Conservation (phyloP, 78 protist genomes). For the Polysphondylium violaceum region DNA sequence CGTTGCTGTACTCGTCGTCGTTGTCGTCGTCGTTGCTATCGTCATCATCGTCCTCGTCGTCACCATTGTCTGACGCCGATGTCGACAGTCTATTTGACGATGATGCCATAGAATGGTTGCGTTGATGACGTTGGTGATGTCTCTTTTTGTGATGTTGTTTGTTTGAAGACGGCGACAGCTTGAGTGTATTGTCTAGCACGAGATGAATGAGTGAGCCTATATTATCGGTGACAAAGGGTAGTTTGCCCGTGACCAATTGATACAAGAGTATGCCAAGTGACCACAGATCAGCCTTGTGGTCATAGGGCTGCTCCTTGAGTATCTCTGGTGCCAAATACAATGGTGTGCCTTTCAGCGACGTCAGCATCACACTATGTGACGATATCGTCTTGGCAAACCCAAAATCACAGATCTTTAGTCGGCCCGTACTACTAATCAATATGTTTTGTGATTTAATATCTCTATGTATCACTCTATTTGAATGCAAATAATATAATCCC, state of each 20-base stretch:
- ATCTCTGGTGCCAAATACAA: constrained; percentile 97
- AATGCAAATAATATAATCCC: constrained; percentile 92
- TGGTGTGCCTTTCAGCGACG: constrained; percentile 96
- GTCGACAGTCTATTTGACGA: too few relatives aligned
- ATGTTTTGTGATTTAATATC: constrained; percentile 96
- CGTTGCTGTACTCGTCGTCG: too few relatives aligned
- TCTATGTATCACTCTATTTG: constrained; percentile 92
- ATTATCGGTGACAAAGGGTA: constrained; percentile 92
- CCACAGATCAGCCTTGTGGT: constrained; percentile 96
- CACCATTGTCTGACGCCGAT: not conserved
- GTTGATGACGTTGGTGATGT: too few relatives aligned
- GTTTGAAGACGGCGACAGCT: too few relatives aligned
- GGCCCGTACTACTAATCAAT: constrained; percentile 85
- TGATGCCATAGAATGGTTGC: too few relatives aligned
- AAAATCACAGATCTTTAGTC: constrained; percentile 92
- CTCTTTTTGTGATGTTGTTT: too few relatives aligned
- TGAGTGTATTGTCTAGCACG: too few relatives aligned
- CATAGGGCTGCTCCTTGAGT: constrained; percentile 94
- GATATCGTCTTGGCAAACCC: constrained; percentile 91
- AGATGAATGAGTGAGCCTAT: constrained; percentile 7
- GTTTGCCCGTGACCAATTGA: constrained; percentile 92
- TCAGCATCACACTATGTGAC: constrained; percentile 77
- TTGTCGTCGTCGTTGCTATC: too few relatives aligned
- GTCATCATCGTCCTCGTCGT: too few relatives aligned
- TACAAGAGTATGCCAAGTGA: constrained; percentile 91